Evolutionary conservation across 768 basidiomycete genomes (phyloP), one percentile per base, ranked within the genome.

Genomic region (Cystofilobasidium bisporidii): DNA sequence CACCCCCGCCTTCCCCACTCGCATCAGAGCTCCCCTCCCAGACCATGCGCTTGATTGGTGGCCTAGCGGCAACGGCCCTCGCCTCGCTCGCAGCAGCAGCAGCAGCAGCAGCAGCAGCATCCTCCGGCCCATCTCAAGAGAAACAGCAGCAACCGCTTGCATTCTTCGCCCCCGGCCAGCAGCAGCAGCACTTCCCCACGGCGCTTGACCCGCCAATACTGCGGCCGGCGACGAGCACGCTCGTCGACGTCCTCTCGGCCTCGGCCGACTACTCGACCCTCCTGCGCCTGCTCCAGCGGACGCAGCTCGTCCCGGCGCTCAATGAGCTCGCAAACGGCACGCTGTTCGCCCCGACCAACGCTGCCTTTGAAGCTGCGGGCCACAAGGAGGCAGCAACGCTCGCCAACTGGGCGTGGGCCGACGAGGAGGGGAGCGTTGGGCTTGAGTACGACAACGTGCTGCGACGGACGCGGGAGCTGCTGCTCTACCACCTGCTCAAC

Each of bases 401-500:
- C 14, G 53, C 53, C 9, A 18, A 15, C 53, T 56, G 28, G 53
- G 36, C 20, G 22, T 43, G 63, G 38, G 17, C 58, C 22, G 57
- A 43, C 50, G 69, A 71, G 32, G 63, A 69, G 17, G 60, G 67
- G 41, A 61, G 32, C 24, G 15, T 36, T 3, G 20, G 48, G 55
- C 30, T 65, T 62, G 71, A 72, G 79, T 81, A 81, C 28, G 92
- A 93, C 78, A 97, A 97, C 75, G 79, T 92, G 36, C 83, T 90
- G 66, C 85, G 88, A 73, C 80, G 83, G 67, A 83, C 98, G 55
- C 83, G 94, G 63, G 92, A 96, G 73, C 87, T 93, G 73, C 82
- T 99, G 62, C 86, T 97, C 73, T 98, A 98, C 76, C 96, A 98
- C 77, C 78, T 97, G 55, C 81, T 98, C 71, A 96, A 98, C 77